A percentile compares a stretch with the other conserved stretches of the same genome.
These are phyloP conservation scores for Saccharomyces hybrid DNA, from an alignment of 1,139 yeast genomes.

Conservation along the genomic window DNA sequence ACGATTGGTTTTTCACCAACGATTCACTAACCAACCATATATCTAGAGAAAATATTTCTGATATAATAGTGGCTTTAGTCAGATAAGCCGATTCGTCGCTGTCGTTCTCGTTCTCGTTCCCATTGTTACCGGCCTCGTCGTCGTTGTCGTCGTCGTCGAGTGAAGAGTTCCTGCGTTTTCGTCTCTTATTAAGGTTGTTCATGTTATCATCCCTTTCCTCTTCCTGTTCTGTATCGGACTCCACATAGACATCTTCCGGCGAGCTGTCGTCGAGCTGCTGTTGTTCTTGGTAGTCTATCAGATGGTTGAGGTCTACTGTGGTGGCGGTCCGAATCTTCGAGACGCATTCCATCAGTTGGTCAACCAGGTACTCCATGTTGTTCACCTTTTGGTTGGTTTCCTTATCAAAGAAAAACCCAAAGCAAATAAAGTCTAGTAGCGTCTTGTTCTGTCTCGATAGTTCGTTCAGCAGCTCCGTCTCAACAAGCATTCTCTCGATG, in stretches of 20 bases:
- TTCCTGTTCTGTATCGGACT: constrained; percentile 6
- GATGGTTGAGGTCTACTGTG: constrained; percentile 8
- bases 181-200: constrained; percentile 6
- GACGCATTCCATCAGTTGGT: constrained; percentile 16
- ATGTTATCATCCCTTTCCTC: constrained; percentile 10
- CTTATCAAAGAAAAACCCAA: constrained; percentile 32
- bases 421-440: constrained; percentile 43
- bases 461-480: constrained; percentile 46
- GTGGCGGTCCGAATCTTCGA: constrained; percentile 4
- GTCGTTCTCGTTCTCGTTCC: not conserved
- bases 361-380: constrained; percentile 34
- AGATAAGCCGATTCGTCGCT: constrained; percentile 9
- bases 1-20: constrained; percentile 63
- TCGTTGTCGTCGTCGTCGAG: constrained; percentile 13
- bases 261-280: not conserved
- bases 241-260: not conserved
- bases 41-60: constrained; percentile 87
- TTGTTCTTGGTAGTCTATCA: not conserved
- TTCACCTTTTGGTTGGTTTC: constrained; percentile 31
- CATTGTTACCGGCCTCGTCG: constrained; percentile 3
- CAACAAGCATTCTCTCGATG: constrained; percentile 64
- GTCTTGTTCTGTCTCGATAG: constrained; percentile 39
- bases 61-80: constrained; percentile 32
- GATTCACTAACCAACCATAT: constrained; percentile 93
- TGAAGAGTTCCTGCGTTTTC: not conserved